Evolutionary conservation across 108 stramenopile species (phyloP).

Genomic region (Pseudonitzschia multistriata): DNA sequence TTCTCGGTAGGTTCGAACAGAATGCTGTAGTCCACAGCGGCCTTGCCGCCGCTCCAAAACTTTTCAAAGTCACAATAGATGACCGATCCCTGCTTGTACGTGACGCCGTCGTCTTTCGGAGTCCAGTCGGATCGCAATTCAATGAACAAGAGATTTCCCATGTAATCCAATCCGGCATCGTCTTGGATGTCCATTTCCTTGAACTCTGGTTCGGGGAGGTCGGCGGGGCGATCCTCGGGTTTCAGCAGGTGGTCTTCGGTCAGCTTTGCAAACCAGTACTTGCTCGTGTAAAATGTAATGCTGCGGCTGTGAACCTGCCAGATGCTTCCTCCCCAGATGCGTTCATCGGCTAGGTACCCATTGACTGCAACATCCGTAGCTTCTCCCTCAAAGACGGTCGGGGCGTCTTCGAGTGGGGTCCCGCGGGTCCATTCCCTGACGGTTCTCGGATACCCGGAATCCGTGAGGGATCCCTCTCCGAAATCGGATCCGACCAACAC

Average conservation of each 20-base stretch:
- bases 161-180: slow-evolving; percentile 61
- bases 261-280: slow-evolving; percentile 52
- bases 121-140: slow-evolving; percentile 81
- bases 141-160: slow-evolving; percentile 67
- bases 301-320: slow-evolving; percentile 70
- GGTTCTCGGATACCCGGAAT: slow-evolving; percentile 88
- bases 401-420: slow-evolving; percentile 78
- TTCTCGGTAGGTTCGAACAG: slow-evolving; percentile 79
- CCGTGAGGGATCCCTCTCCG: slow-evolving; percentile 54
- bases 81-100: slow-evolving; percentile 66
- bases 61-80: slow-evolving; percentile 54
- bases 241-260: slow-evolving; percentile 49
- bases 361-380: slow-evolving; percentile 79
- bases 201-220: slow-evolving; percentile 45
- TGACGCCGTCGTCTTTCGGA: slow-evolving; percentile 51
- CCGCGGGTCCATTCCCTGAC: slow-evolving; percentile 89
- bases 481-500: slow-evolving; percentile 63
- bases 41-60: slow-evolving; percentile 64
- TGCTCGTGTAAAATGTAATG: slow-evolving; percentile 84
- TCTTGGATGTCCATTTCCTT: slow-evolving; percentile 65
- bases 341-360: slow-evolving; percentile 65
- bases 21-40: slow-evolving; percentile 55
- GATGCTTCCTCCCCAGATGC: slow-evolving; percentile 64
- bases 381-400: slow-evolving; percentile 86
- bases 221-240: slow-evolving; percentile 40